Base-by-base conservation (phyloP, 2,329 filamentous ascomycete genomes). In the Colletotrichum tanaceti region DNA sequence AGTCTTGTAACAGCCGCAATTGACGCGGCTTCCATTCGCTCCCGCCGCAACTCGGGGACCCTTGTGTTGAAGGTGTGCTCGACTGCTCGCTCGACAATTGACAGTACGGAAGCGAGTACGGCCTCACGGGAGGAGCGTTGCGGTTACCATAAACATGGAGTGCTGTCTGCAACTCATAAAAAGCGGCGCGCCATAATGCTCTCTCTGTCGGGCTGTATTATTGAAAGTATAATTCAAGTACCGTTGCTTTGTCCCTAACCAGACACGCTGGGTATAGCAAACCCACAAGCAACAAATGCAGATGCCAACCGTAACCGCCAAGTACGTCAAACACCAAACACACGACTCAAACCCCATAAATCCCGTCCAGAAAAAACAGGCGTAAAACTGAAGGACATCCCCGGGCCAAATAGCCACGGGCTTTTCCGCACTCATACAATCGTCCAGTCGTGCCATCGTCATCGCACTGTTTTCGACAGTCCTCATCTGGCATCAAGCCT, bases 371-470 rank as follows among this genome's bases (percentile, higher is more conserved):
- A 68, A 49, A 53, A 58, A 61, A 57, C 60, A 68, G 65, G 68
- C 65, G 50, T 46, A 61, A 41, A 38, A 24, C 59, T 39, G 41
- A 50, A 43, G 46, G n/a, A 65, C 24, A n/a, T 57, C 50, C 44
- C 54, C 32, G 11, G 18, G 44, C 55, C 66, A 61, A 64, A 64
- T 63, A 47, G 50, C 53, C 38, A 59, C 44, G 43, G 62, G 46
- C 44, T 59, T 67, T 65, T 55, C 65, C 61, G 57, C 65, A 32
- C 54, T 72, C 70, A 65, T 72, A 72, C 65, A 72, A 67, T 71
- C 70, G 67, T 71, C 61, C 70, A 61, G 58, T 72, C 70, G 70
- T 72, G 70, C 70, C 67, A 60, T 71, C 70, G 49, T 71, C 63
- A 70, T 70, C 63, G 54, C 63, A 67, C 58, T 69, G 66, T 59